Evolutionary conservation across 75 land plant species (phyloP), one percentile per base, ranked within the genome.

Genomic region (Pinus tabuliformis): DNA sequence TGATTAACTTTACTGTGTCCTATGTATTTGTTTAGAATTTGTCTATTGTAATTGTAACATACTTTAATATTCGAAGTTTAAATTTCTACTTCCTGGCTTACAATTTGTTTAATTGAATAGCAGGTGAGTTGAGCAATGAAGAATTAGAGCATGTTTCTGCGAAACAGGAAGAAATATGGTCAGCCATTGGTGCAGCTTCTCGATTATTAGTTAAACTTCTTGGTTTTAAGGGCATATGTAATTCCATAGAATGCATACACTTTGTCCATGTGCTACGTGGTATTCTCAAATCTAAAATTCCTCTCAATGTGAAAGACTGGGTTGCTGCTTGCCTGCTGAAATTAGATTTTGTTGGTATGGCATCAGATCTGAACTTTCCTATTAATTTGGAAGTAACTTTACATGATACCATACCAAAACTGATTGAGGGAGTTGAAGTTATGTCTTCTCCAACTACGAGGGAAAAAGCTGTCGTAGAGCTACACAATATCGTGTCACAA

Each of bases 301-400:
- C 96, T 28, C 77, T 88, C n/a, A 63, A 80, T 52, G 62, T 76
- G 52, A 93, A 91, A 79, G 86, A 93, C 16, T 91, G 90, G 91
- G 87, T 91, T 15, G 87, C 88, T 14, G 91, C 93, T 15, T 87
- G 89, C 76, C 88, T 93, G 0, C 79, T 91, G 18, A 91, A 84
- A 56, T 80, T 91, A 13, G 81, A 75, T 64, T 11, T 89, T 3
- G 70, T 79, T 52, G 75, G 78, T 58, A 66, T 84, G n/a, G 28
- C 59, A 8, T 5, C 58, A 12, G 78, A 80, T 37, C 56, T 74
- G 28, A 77, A 81, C 57, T 57, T 75, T 57, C 82, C 89, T 5
- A 81, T 90, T 62, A 78, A 82, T 65, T 57, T 72, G 63, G 96
- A 94, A 74, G 91, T 94, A 1, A 85, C 88, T 20, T 56, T 89